Evolutionary conservation across 495 filamentous ascomycete species (phyloP), one percentile per base, ranked within the genome.

Genomic region (Talaromyces proteolyticus): DNA sequence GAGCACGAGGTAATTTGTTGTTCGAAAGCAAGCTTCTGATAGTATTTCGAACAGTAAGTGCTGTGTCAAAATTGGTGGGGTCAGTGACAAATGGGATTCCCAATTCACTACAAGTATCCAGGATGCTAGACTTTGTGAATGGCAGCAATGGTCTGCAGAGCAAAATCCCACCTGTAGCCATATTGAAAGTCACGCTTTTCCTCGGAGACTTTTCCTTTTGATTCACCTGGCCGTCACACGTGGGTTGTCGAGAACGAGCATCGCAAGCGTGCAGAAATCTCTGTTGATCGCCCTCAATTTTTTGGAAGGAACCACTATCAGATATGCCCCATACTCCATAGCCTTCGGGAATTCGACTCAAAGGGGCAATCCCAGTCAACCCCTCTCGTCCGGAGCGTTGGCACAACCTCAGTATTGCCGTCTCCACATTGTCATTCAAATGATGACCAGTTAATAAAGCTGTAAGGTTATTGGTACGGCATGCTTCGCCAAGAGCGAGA

Each of bases 371-470:
- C 0, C 88, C 89, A 4, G 68, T 66, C 26, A 96, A 68, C 0
- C 87, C 90, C n/a, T 74, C 61, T 20, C 77, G 75, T 8, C 73
- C 68, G 38, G 85, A 82, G 5, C 83, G 80, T 17, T 67, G 62
- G 0, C 81, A 65, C 36, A 96, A 59, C 39, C 90, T 73, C 80
- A 86, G 83, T 38, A 98, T 61, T 3, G 94, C 76, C 0, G 92
- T 95, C 65, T 98, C 93, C 34, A 88, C 87, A 55, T 87, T 82
- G 61, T 97, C 91, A 59, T 91, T 86, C 53, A 77, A 71, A 63
- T 96, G 92, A 62, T 98, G 92, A 6, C 84, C 92, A 26, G 89
- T 65, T 2, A 96, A 66, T 3, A 96, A 53, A 2, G 78, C 72
- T 19, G 63, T 59, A 21, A 86, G 75, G 0, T 60, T 45, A 5